phyloP scores from a whole-genome alignment of 805 yeast genomes.

The Candida piceae region DNA sequence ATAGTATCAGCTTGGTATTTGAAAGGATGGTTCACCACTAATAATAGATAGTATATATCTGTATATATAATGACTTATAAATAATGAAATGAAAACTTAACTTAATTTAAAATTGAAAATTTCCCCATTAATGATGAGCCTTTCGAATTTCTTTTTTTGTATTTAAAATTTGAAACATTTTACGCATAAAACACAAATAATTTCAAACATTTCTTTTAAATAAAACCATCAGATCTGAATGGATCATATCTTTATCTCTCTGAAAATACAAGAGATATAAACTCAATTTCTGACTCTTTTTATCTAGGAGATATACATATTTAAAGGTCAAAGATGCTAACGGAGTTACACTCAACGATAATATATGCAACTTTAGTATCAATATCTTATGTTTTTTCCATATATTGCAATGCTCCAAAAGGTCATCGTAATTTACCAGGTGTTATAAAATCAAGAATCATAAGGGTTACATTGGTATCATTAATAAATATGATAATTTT shows the following conservation, averaged over 20 bases:
- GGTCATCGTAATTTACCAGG: slow-evolving; percentile 37
- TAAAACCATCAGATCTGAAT: too few species aligned
- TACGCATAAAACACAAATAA: too few species aligned
- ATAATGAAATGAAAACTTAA: background rate
- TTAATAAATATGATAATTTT: slow-evolving; percentile 25
- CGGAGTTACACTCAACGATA: slow-evolving; percentile 9
- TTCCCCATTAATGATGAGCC: background rate
- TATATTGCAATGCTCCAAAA: slow-evolving; percentile 27
- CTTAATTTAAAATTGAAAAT: too few species aligned
- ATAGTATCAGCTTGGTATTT: slow-evolving; percentile 62
- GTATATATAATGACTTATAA: background rate
- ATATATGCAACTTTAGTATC: slow-evolving; percentile 34
- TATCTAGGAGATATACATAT: too few species aligned
- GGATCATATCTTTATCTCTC: too few species aligned
- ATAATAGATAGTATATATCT: slow-evolving; percentile 2
- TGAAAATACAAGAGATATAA: too few species aligned
- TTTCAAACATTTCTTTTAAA: too few species aligned
- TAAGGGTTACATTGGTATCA: slow-evolving; percentile 32
- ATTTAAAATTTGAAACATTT: too few species aligned
- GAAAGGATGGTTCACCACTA: slow-evolving; percentile 34
- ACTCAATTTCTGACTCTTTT: too few species aligned
- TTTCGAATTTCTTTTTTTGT: too few species aligned
- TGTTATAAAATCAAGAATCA: slow-evolving; percentile 39
- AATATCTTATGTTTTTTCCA: slow-evolving; percentile 39
- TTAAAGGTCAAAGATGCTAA: background rate